A percentile compares a stretch with the other conserved stretches of the same genome.
These are phyloP conservation scores for Blastobotrys illinoisensis DNA, from an alignment of 1,139 yeast species.

Conservation along the genomic window DNA sequence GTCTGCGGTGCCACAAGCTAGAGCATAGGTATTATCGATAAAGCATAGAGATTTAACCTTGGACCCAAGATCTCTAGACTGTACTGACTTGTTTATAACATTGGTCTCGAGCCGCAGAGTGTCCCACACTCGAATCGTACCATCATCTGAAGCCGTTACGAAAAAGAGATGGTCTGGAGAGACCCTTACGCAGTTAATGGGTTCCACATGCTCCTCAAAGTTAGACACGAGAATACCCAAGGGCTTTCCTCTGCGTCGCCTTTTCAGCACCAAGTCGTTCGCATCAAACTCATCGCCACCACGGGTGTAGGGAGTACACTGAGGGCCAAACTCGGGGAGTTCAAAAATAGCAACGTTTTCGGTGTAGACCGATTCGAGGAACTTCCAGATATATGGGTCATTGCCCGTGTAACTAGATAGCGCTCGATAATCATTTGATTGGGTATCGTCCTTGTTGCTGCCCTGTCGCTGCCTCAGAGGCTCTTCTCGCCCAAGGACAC, in stretches of 20 bases:
- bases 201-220: slow-evolving; percentile 47
- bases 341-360: slow-evolving; percentile 51
- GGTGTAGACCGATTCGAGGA: slow-evolving; percentile 48
- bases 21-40: slow-evolving; percentile 55
- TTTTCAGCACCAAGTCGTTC: slow-evolving; percentile 7
- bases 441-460: neutral
- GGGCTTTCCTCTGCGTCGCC: slow-evolving; percentile 26
- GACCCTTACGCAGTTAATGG: slow-evolving; percentile 52
- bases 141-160: slow-evolving; percentile 72
- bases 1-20: slow-evolving; percentile 63
- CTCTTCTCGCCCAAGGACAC: slow-evolving; percentile 20
- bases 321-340: slow-evolving; percentile 65
- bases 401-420: slow-evolving; percentile 41
- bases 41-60: slow-evolving; percentile 38
- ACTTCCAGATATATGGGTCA: slow-evolving; percentile 57
- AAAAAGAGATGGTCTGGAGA: slow-evolving; percentile 61
- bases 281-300: neutral
- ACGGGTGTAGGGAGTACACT: slow-evolving; percentile 11
- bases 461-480: neutral
- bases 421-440: slow-evolving; percentile 4
- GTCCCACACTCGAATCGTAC: slow-evolving; percentile 76
- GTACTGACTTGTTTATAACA: slow-evolving; percentile 54
- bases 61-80: slow-evolving; percentile 23
- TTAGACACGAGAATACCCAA: slow-evolving; percentile 55
- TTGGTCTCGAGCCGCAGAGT: slow-evolving; percentile 57